Evolutionary conservation across 495 filamentous ascomycete species (phyloP).

Genomic region (Letharia columbiana): DNA sequence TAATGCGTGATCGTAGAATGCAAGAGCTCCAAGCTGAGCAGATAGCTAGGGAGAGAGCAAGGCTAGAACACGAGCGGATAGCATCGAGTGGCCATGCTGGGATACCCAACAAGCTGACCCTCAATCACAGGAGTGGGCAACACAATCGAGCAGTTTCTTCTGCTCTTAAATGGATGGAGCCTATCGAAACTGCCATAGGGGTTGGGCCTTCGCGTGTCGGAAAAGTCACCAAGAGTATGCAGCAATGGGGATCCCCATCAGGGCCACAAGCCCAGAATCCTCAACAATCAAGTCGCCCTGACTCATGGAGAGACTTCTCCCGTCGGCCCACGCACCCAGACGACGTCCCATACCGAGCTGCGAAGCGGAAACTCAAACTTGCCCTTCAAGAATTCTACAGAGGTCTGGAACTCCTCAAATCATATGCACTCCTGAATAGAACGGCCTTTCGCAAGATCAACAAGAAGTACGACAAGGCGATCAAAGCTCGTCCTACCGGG

Average conservation of each 20-base stretch:
- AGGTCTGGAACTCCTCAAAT: slow-evolving; percentile 81
- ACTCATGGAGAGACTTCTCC: slow-evolving; percentile 52
- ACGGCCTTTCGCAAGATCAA: slow-evolving; percentile 96
- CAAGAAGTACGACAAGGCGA: slow-evolving; percentile 94
- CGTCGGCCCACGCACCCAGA: slow-evolving; percentile 44
- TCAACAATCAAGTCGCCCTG: slow-evolving; percentile 30
- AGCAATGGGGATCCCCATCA: slow-evolving; percentile 42
- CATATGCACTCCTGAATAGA: slow-evolving; percentile 78
- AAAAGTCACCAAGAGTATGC: slow-evolving; percentile 49
- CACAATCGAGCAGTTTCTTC: slow-evolving; percentile 10
- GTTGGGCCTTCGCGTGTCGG: slow-evolving; percentile 37
- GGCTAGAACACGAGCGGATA: slow-evolving; percentile 22
- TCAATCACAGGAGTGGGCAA: not conserved
- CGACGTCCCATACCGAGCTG: slow-evolving; percentile 69
- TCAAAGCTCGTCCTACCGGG: slow-evolving; percentile 64
- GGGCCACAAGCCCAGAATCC: slow-evolving; percentile 28
- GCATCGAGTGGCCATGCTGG: slow-evolving; percentile 2
- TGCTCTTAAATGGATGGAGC: slow-evolving; percentile 27
- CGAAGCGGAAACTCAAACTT: slow-evolving; percentile 82
- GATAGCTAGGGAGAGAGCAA: slow-evolving; percentile 28
- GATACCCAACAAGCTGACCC: slow-evolving; percentile 1
- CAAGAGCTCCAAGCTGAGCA: slow-evolving; percentile 52
- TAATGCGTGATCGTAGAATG: slow-evolving; percentile 73
- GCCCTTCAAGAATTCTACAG: slow-evolving; percentile 90
- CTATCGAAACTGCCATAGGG: slow-evolving; percentile 31